Evolutionary conservation across 345 rosid genomes (phyloP).

Genomic region (Camelina laxa): DNA sequence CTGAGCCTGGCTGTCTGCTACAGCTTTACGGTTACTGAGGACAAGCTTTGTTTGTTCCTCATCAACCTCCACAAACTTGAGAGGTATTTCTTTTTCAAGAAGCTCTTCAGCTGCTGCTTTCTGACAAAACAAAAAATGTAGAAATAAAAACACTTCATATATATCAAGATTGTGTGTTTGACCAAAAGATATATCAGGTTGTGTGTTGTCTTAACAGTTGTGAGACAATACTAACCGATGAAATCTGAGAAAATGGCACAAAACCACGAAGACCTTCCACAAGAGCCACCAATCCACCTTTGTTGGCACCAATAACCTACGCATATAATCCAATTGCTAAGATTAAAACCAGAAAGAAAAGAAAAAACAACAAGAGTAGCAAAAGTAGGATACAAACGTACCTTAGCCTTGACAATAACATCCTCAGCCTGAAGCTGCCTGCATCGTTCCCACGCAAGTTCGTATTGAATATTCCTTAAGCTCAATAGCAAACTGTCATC

Average conservation of each 20-base stretch:
- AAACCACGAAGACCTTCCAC: slow-evolving; percentile 92
- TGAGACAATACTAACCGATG: slow-evolving; percentile 65
- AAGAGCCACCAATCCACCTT: slow-evolving; percentile 87
- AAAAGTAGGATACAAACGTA: slow-evolving; percentile 36
- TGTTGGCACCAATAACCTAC: slow-evolving; percentile 87
- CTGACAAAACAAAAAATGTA: slow-evolving; percentile 43
- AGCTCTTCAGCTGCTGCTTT: slow-evolving; percentile 89
- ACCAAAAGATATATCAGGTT: neutral
- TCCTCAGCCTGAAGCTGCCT: slow-evolving; percentile 99
- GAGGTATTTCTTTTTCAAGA: slow-evolving; percentile 76
- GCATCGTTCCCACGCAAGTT: slow-evolving; percentile 96
- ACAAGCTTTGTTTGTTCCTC: slow-evolving; percentile 93
- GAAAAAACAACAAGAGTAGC: slow-evolving; percentile 2
- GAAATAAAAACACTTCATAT: neutral
- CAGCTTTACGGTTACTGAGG: slow-evolving; percentile 95
- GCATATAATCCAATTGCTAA: slow-evolving; percentile 21
- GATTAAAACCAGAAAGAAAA: slow-evolving; percentile 7
- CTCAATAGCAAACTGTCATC: slow-evolving; percentile 90
- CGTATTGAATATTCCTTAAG: slow-evolving; percentile 70
- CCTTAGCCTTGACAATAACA: slow-evolving; percentile 89
- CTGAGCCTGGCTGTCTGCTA: slow-evolving; percentile 97
- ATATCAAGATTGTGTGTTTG: neutral
- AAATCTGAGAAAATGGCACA: slow-evolving; percentile 94
- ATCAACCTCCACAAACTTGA: slow-evolving; percentile 96
- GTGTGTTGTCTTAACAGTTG: neutral